These are phyloP conservation scores for Leucocoprinus sp. DNA, from an alignment of 768 basidiomycete species.

Conservation along the genomic window DNA sequence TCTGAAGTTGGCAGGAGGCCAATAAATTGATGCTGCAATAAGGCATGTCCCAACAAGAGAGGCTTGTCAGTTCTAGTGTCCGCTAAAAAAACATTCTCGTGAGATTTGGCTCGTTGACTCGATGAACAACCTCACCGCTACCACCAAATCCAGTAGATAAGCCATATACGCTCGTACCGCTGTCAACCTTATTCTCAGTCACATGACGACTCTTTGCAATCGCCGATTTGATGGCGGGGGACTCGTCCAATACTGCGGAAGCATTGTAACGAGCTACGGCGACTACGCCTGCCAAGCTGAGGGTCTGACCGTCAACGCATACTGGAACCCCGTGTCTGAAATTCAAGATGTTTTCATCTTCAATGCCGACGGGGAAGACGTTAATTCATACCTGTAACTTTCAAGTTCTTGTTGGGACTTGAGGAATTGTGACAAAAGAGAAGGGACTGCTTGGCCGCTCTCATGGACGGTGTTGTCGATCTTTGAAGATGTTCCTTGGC, in stretches of 20 bases:
- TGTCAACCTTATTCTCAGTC: constrained; percentile 60
- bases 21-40: constrained; percentile 67
- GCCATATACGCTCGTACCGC: constrained; percentile 70
- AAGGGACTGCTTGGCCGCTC: constrained; percentile 5
- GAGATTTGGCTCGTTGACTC: constrained; percentile 2
- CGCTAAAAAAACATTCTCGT: constrained; percentile 28
- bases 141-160: constrained; percentile 77
- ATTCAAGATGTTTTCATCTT: constrained; percentile 28
- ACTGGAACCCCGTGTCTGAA: constrained; percentile 45
- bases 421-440: constrained; percentile 29
- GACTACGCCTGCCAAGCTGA: constrained; percentile 60
- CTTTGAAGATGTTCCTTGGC: constrained; percentile 8
- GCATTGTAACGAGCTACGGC: constrained; percentile 56
- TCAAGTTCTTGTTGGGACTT: constrained; percentile 46
- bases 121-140: constrained; percentile 39
- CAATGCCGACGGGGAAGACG: constrained; percentile 37
- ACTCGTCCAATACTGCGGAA: constrained; percentile 32
- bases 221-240: constrained; percentile 35
- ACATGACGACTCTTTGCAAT: constrained; percentile 58
- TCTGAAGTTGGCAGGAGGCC: constrained; percentile 57
- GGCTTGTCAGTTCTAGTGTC: constrained; percentile 68
- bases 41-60: constrained; percentile 51
- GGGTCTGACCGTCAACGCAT: constrained; percentile 52
- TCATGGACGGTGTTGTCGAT: constrained; percentile 12
- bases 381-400: constrained; percentile 38